These are phyloP conservation scores for Neonectria faginata DNA, from an alignment of 2,329 filamentous ascomycete species.

Conservation along the genomic window DNA sequence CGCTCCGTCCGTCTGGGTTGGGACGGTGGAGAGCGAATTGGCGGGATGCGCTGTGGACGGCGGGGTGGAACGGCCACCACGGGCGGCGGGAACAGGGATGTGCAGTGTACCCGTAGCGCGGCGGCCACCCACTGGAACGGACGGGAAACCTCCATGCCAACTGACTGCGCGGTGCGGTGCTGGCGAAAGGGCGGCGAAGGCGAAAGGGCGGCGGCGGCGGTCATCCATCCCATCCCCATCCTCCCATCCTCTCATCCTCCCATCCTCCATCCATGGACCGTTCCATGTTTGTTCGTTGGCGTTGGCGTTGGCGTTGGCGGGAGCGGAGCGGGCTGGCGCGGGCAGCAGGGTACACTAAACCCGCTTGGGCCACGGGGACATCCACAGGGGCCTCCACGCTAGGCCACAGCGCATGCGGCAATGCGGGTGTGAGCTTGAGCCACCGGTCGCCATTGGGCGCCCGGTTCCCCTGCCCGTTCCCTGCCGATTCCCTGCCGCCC, in stretches of 20 bases:
- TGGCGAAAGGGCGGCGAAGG: neutral
- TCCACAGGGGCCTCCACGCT: conserved; percentile 12
- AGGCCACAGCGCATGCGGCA: conserved; percentile 24
- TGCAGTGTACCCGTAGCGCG: conserved; percentile 4
- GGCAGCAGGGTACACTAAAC: conserved; percentile 19
- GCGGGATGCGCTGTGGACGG: conserved; percentile 2
- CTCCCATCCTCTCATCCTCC: no score
- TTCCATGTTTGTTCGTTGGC: conserved; percentile 14
- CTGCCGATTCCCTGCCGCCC: conserved; percentile 24
- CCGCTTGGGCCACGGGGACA: conserved; percentile 14
- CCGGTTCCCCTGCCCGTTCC: conserved; percentile 14
- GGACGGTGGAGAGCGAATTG: conserved; percentile 20
- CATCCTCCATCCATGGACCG: neutral
- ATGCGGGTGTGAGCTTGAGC: conserved; percentile 20
- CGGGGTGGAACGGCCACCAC: neutral
- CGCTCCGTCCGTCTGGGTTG: conserved; percentile 19
- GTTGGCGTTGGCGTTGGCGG: conserved; percentile 29
- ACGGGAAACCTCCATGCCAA: no score
- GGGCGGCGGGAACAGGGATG: conserved; percentile 1
- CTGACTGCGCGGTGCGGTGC: no score
- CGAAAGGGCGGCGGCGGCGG: neutral
- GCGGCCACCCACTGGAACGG: neutral
- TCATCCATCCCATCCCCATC: no score
- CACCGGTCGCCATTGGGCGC: conserved; percentile 7
- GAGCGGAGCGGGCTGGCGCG: conserved; percentile 29